These are phyloP conservation scores for Phtheirospermum japonicum DNA, from an alignment of 257 asterid genomes.

Conservation along the genomic window DNA sequence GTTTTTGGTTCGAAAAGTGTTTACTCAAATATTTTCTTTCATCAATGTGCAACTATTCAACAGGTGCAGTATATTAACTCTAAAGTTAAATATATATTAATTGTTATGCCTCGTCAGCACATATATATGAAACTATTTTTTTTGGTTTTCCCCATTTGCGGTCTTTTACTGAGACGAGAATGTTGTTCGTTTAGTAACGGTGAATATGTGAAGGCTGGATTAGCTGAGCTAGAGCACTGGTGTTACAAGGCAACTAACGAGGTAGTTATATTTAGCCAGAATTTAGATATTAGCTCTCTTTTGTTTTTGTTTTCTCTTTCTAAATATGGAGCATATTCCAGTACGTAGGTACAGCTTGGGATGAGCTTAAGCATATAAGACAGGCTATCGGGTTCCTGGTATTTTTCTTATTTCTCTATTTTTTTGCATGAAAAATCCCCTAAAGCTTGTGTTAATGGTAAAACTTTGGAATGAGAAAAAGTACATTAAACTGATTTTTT, in stretches of 20 bases:
- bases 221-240: slow-evolving; percentile 99
- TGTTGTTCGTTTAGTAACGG: too few species aligned
- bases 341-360: slow-evolving; percentile 99
- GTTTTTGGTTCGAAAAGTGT: too few species aligned
- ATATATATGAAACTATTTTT: slow-evolving; percentile 17
- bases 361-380: slow-evolving; percentile 97
- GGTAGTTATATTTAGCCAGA: slow-evolving; percentile 43
- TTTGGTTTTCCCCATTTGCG: too few species aligned
- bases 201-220: too few species aligned
- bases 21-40: too few species aligned
- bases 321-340: slow-evolving; percentile 43
- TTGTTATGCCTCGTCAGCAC: slow-evolving; percentile 9
- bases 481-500: background rate
- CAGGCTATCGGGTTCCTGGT: slow-evolving; percentile 99
- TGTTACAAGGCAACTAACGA: slow-evolving; percentile 98
- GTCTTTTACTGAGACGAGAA: too few species aligned
- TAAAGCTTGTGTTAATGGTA: slow-evolving; percentile 5
- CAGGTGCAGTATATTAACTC: slow-evolving; percentile 53
- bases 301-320: too few species aligned
- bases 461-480: background rate
- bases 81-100: background rate
- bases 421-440: slow-evolving; percentile 20
- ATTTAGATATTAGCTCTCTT: too few species aligned
- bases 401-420: slow-evolving; percentile 25
- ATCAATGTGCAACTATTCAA: slow-evolving; percentile 94